Evolutionary conservation across 2,329 filamentous ascomycete species (phyloP).

Genomic region (Cadophora sp.): DNA sequence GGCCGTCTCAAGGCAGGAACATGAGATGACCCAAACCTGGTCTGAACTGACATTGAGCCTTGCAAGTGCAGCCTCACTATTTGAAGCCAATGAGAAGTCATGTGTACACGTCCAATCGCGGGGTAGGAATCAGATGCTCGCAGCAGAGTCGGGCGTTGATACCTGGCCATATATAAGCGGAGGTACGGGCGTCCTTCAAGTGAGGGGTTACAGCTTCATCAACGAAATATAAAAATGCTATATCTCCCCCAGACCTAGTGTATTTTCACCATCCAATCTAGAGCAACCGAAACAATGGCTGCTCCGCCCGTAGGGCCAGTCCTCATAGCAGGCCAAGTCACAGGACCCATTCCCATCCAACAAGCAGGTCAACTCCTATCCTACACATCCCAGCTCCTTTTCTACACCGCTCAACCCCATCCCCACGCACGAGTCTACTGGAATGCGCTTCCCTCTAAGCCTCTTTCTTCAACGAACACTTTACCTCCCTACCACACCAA

Average conservation of each 20-base stretch:
- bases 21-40: not conserved
- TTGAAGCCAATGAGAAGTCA: not conserved
- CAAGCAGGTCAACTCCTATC: not conserved
- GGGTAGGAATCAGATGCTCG: not conserved
- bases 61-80: conserved; percentile 8
- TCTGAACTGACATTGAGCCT: not conserved
- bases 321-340: not conserved
- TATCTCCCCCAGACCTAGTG: not conserved
- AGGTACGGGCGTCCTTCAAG: not conserved
- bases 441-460: conserved; percentile 6
- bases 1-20: no score
- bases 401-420: conserved; percentile 12
- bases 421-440: conserved; percentile 22
- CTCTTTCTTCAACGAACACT: no score
- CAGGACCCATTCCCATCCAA: not conserved
- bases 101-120: not conserved
- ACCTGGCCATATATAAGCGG: not conserved
- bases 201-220: not conserved
- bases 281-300: not conserved
- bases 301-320: no score
- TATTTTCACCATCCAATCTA: no score
- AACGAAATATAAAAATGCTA: no score
- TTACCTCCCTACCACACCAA: not conserved
- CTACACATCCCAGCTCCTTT: not conserved
- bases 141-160: not conserved